phyloP scores from a whole-genome alignment of 768 basidiomycete genomes.

The Tylopilus sp. region DNA sequence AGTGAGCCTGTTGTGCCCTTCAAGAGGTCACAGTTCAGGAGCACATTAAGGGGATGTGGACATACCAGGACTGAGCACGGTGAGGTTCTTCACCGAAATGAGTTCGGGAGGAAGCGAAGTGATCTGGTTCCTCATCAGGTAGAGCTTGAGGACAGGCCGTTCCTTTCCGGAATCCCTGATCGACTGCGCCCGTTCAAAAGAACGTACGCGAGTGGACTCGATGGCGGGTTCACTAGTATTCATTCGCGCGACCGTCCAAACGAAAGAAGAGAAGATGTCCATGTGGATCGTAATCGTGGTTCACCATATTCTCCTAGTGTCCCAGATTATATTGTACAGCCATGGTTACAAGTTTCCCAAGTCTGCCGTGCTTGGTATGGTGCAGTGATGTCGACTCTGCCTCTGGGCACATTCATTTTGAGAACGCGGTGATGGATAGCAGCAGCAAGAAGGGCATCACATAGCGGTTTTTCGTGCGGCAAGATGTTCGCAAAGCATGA shows the following conservation, averaged over 20 bases:
- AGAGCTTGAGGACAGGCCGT: slow-evolving; percentile 52
- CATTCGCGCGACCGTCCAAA: slow-evolving; percentile 34
- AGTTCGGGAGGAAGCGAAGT: slow-evolving; percentile 52
- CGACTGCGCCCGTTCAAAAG: slow-evolving; percentile 27
- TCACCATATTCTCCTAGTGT: too few relatives aligned
- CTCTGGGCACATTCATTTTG: too few relatives aligned
- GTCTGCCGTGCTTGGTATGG: not conserved
- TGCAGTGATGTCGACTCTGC: not conserved
- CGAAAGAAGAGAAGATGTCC: slow-evolving; percentile 26
- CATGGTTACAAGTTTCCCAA: not conserved
- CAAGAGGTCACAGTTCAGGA: too few relatives aligned
- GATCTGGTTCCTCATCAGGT: slow-evolving; percentile 54
- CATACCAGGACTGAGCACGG: slow-evolving; percentile 63
- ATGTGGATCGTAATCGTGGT: slow-evolving; percentile 29
- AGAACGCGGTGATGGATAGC: too few relatives aligned
- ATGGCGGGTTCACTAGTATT: slow-evolving; percentile 33
- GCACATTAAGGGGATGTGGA: slow-evolving; percentile 13
- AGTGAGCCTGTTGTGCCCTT: slow-evolving; percentile 56
- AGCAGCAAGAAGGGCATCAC: too few relatives aligned
- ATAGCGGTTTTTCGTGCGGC: too few relatives aligned
- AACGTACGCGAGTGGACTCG: slow-evolving; percentile 21
- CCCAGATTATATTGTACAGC: not conserved
- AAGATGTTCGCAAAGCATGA: too few relatives aligned
- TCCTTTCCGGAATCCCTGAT: slow-evolving; percentile 36
- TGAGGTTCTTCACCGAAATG: slow-evolving; percentile 53